These are phyloP conservation scores for Suillus brevipes DNA, from an alignment of 768 basidiomycete genomes.

Conservation along the genomic window DNA sequence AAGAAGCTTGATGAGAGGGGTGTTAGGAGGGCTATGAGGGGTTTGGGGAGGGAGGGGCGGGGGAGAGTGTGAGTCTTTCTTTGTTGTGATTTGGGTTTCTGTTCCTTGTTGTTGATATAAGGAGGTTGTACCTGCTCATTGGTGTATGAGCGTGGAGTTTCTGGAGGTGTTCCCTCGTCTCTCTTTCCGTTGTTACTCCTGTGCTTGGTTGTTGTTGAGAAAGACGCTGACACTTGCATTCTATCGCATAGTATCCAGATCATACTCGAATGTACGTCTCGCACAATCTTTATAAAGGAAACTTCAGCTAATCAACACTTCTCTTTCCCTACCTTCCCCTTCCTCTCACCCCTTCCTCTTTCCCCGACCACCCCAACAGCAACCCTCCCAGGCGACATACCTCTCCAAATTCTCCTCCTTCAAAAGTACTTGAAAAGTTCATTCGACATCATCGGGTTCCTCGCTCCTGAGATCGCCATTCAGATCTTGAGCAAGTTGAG, in stretches of 20 bases:
- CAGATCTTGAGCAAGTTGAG: conserved; percentile 59
- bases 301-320: background rate
- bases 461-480: conserved; percentile 65
- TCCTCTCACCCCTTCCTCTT: conserved; percentile 5
- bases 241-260: conserved; percentile 25
- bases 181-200: background rate
- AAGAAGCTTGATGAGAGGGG: conserved; percentile 72
- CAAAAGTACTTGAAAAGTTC: conserved; percentile 83
- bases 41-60: conserved; percentile 63
- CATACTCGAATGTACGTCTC: conserved; percentile 27
- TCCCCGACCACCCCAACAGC: conserved; percentile 40
- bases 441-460: conserved; percentile 76
- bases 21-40: conserved; percentile 62
- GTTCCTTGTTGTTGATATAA: background rate
- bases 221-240: conserved; percentile 10
- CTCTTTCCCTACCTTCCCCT: background rate
- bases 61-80: conserved; percentile 64
- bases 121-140: background rate
- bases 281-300: background rate
- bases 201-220: background rate
- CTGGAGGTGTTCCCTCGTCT: background rate
- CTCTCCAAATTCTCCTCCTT: conserved; percentile 78
- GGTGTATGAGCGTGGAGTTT: background rate
- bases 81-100: background rate
- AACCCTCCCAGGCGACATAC: conserved; percentile 82